These are phyloP conservation scores for Cytospora mali DNA, from an alignment of 2,329 filamentous ascomycete genomes.

Conservation along the genomic window DNA sequence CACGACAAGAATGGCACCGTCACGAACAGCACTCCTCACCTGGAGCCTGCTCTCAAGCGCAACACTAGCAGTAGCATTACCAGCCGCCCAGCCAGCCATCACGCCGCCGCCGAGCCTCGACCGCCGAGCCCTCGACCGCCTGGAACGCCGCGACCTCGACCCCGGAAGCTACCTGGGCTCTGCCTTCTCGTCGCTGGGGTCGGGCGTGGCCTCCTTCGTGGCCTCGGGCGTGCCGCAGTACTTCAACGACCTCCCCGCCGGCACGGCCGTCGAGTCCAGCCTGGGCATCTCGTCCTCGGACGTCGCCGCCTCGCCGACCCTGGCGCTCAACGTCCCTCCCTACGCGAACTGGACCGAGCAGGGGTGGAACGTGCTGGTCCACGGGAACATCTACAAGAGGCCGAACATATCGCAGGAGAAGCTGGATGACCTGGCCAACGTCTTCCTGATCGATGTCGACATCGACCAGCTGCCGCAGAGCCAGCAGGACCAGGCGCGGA, in stretches of 20 bases:
- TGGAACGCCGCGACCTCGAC: conserved; percentile 32
- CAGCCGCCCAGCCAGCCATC: conserved; percentile 33
- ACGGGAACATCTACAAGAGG: conserved; percentile 81
- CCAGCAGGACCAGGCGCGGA: conserved; percentile 69
- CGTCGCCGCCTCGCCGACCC: conserved; percentile 64
- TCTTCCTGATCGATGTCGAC: conserved; percentile 68
- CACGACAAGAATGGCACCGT: conserved; percentile 16
- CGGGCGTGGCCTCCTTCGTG: conserved; percentile 60
- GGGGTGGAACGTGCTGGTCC: conserved; percentile 76
- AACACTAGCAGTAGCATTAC: conserved; percentile 28
- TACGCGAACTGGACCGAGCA: conserved; percentile 79
- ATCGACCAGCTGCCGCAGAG: conserved; percentile 60
- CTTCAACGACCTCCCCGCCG: conserved; percentile 68
- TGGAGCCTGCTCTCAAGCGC: conserved; percentile 24
- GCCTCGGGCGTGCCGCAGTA: conserved; percentile 67
- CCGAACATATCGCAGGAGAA: conserved; percentile 67
- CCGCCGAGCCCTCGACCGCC: conserved; percentile 40
- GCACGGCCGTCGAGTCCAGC: conserved; percentile 60
- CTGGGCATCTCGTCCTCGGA: conserved; percentile 62
- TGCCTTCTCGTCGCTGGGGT: conserved; percentile 54
- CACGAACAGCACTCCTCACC: conserved; percentile 12
- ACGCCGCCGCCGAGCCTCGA: conserved; percentile 33
- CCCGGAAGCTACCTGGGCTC: conserved; percentile 55
- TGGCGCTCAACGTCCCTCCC: conserved; percentile 70
- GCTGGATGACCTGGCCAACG: conserved; percentile 69